These are phyloP conservation scores for Suillus weaverae DNA, from an alignment of 768 basidiomycete genomes.

Conservation along the genomic window DNA sequence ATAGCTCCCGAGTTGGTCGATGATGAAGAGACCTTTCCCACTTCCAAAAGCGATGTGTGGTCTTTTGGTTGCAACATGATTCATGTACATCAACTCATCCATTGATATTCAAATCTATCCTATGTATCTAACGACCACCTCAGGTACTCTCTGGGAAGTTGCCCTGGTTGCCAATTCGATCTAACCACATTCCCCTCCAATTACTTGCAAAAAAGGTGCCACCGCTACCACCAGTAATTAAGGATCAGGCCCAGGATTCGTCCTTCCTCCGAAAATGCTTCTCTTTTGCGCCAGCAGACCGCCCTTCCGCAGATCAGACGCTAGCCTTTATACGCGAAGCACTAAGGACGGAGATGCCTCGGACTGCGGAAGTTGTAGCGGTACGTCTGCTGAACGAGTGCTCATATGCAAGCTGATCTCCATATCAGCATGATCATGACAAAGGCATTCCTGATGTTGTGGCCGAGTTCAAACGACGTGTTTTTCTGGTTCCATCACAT, in stretches of 20 bases:
- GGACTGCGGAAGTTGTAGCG: not conserved
- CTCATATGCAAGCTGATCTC: not conserved
- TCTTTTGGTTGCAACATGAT: slow-evolving; percentile 4
- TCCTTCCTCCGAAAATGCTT: not conserved
- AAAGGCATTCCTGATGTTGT: not conserved
- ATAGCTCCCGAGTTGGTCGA: slow-evolving; percentile 3
- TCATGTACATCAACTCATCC: not conserved
- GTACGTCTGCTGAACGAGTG: not conserved
- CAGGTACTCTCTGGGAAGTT: slow-evolving; percentile 8
- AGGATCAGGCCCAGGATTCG: not conserved
- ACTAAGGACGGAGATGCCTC: not conserved
- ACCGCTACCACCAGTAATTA: not conserved
- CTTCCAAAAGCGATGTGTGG: slow-evolving; percentile 1
- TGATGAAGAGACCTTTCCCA: not conserved
- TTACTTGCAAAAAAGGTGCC: not conserved
- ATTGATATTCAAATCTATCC: not conserved
- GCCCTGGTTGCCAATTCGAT: not conserved
- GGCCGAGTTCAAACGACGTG: slow-evolving; percentile 11
- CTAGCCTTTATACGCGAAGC: not conserved
- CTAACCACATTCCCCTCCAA: not conserved
- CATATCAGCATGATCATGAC: not conserved
- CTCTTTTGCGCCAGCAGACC: not conserved
- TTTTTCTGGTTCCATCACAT: slow-evolving; percentile 4
- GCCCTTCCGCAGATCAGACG: not conserved
- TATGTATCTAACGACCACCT: not conserved